These are phyloP conservation scores for Cnidoscolus chayamansa DNA, from an alignment of 441 rosid species.

Conservation along the genomic window DNA sequence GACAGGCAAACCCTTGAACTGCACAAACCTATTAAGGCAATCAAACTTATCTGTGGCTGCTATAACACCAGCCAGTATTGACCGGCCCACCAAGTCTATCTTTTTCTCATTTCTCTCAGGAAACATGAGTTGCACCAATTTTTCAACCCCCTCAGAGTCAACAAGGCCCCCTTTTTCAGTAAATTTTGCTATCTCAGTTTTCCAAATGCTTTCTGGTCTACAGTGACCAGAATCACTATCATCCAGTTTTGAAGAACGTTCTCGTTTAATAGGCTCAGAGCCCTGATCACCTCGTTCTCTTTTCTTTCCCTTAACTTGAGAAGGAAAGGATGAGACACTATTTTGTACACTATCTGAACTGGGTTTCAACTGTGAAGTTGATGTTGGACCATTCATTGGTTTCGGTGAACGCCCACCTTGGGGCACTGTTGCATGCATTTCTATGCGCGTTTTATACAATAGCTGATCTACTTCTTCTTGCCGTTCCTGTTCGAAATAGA, in stretches of 20 bases:
- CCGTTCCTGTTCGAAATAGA: slow-evolving; percentile 45
- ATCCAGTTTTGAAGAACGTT: slow-evolving; percentile 55
- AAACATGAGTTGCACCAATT: slow-evolving; percentile 72
- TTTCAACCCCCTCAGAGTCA: slow-evolving; percentile 75
- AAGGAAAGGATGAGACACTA: slow-evolving; percentile 49
- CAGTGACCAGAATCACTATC: slow-evolving; percentile 54
- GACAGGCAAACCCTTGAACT: slow-evolving; percentile 77
- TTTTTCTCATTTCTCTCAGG: slow-evolving; percentile 67
- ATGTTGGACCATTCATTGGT: slow-evolving; percentile 68
- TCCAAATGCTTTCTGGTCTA: slow-evolving; percentile 56
- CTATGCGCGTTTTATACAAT: slow-evolving; percentile 55
- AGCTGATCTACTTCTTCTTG: slow-evolving; percentile 85
- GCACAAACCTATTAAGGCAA: slow-evolving; percentile 78
- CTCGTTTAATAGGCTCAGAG: slow-evolving; percentile 70
- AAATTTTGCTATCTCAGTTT: slow-evolving; percentile 67
- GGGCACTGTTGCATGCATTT: slow-evolving; percentile 79
- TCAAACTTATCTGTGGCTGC: slow-evolving; percentile 82
- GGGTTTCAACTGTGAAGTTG: slow-evolving; percentile 62
- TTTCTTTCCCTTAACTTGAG: slow-evolving; percentile 86
- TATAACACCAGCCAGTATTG: slow-evolving; percentile 74
- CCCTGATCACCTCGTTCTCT: slow-evolving; percentile 86
- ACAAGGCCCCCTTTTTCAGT: slow-evolving; percentile 80
- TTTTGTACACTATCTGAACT: slow-evolving; percentile 60
- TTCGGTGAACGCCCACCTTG: slow-evolving; percentile 89
- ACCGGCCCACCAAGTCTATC: slow-evolving; percentile 62